Conservation (phyloP, 2,329 filamentous ascomycete genomes). For the Clarireedia hainanense region DNA sequence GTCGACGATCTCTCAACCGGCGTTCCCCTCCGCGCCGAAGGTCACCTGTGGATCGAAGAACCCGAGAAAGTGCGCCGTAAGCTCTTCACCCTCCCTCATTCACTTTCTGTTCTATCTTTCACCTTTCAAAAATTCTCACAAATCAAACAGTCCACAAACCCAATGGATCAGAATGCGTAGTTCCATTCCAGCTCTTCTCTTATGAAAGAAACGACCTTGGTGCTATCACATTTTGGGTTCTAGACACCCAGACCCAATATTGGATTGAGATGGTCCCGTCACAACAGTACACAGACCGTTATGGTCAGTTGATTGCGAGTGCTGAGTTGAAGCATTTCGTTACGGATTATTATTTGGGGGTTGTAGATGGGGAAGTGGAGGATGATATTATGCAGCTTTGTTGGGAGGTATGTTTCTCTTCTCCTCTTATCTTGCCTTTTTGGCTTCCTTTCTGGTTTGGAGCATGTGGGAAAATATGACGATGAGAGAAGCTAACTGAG, state of each 20-base stretch:
- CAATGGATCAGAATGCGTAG: constrained; percentile 1
- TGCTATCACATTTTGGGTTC: constrained; percentile 4
- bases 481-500: neutral
- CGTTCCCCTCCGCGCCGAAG: neutral
- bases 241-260: neutral
- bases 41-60: constrained; percentile 5
- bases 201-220: constrained; percentile 5
- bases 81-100: neutral
- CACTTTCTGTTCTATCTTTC: neutral
- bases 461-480: too few species aligned
- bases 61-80: constrained; percentile 3
- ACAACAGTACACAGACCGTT: constrained; percentile 2
- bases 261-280: constrained; percentile 5
- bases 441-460: too few species aligned
- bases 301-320: constrained; percentile 2
- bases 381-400: constrained; percentile 1
- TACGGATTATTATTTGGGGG: constrained; percentile 7
- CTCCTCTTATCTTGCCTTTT: neutral
- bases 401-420: constrained; percentile 6
- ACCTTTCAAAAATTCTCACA: neutral
- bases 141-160: constrained; percentile 2
- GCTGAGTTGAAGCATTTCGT: constrained; percentile 8
- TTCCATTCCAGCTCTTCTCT: constrained; percentile 2
- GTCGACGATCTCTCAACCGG: neutral
- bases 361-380: neutral